Evolutionary conservation across 2,329 filamentous ascomycete genomes (phyloP), one percentile per base, ranked within the genome.

Genomic region (Lachnellula hyalina): DNA sequence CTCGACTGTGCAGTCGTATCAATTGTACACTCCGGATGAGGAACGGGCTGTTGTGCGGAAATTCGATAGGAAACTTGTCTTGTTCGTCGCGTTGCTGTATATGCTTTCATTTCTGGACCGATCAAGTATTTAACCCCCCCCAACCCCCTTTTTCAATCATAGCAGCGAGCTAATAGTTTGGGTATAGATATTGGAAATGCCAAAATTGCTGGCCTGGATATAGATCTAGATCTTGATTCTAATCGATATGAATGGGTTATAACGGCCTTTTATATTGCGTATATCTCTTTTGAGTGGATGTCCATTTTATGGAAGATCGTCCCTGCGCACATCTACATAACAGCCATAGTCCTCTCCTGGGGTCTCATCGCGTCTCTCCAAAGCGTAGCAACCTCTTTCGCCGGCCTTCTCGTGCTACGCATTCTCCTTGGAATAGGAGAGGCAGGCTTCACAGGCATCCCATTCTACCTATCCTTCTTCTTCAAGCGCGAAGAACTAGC

Each of bases 51-150:
- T 95, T 8, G 77, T 91, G 53, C 78, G 77, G 66, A 91, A 89
- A 72, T 83, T 96, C 62, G 91, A 96, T 69, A 77, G 82, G 53
- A 82, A 80, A 60, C 78, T 96, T 51, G 89, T 96, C 5, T 70
- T 89, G 1, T 95, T 96, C 68, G 79, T 96, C 60, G 87, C 89
- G 11, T 69, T 93, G 55, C 77, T 96, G 12, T 96, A 94, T 68
- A 81, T 95, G 77, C 75, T 96, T 58, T 87, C 85, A 59, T 96
- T 96, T 68, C 73, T 96, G 61, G 91, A 96, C 70, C 80, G 91
- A 61, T 92, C 89, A 17, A 96, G 89, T 91, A 75, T 59, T 78
- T 52, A 12, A 12, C 32, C 46, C 14, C 51, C 40, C 15, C 15
- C 51, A 38, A 14, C 45, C 34, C 42, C 25, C 34, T n/a, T 23